Evolutionary conservation across 179 eudicot genomes (phyloP).

Genomic region (Beta macrorhiza): DNA sequence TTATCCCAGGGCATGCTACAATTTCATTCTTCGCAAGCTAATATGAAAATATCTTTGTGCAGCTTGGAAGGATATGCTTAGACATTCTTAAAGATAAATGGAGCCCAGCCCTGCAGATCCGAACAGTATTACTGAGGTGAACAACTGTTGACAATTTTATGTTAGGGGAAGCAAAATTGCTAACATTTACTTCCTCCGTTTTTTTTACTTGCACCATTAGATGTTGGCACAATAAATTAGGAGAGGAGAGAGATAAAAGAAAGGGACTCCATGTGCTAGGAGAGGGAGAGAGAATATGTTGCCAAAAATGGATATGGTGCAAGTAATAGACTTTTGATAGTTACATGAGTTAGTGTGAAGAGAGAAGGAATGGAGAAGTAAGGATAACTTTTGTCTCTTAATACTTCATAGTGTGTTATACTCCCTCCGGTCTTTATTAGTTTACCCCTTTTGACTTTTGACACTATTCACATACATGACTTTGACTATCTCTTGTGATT

Average conservation of each 20-base stretch:
- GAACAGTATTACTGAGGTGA: conserved; percentile 87
- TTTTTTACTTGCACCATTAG: no score
- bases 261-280: no score
- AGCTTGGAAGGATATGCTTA: conserved; percentile 98
- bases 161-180: neutral
- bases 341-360: neutral
- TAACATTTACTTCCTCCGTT: no score
- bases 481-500: no score
- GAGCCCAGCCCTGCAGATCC: conserved; percentile 97
- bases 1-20: neutral
- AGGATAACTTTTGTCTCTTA: neutral
- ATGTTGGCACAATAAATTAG: no score
- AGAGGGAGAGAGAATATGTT: no score
- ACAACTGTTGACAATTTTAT: neutral
- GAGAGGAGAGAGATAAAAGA: no score
- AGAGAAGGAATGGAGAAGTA: neutral
- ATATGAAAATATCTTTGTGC: conserved; percentile 7
- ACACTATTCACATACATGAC: no score
- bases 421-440: no score
- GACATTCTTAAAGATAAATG: conserved; percentile 97
- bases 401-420: neutral
- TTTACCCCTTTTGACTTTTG: no score
- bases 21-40: neutral
- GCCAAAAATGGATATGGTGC: no score
- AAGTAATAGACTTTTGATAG: neutral